These are phyloP conservation scores for Spinellus fusiger DNA, from an alignment of 192 early-diverging fungal species.

Conservation along the genomic window DNA sequence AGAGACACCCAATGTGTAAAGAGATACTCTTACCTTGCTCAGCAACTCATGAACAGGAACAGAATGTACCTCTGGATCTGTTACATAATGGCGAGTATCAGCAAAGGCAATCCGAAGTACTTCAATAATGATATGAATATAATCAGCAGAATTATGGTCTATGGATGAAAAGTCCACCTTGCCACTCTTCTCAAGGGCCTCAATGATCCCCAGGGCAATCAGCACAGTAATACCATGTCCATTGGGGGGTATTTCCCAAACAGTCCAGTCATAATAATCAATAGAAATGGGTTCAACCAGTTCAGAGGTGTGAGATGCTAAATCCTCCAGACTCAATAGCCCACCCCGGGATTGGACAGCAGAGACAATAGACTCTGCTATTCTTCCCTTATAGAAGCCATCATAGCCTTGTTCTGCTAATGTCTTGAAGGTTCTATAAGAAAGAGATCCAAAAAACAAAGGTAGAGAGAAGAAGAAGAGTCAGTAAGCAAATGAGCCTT, in stretches of 20 bases:
- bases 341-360: constrained; percentile 47
- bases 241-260: constrained; percentile 75
- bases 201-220: constrained; percentile 62
- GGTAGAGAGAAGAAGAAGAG: not conserved
- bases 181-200: constrained; percentile 41
- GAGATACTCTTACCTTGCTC: constrained; percentile 27
- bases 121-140: constrained; percentile 67
- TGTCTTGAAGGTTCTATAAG: constrained; percentile 40
- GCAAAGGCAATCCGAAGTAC: constrained; percentile 71
- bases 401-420: constrained; percentile 56
- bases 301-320: constrained; percentile 46
- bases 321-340: constrained; percentile 59
- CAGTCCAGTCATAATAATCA: constrained; percentile 49
- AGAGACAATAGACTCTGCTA: constrained; percentile 62
- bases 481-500: not conserved
- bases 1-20: not conserved
- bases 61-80: constrained; percentile 52
- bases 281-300: constrained; percentile 54
- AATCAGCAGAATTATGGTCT: constrained; percentile 50
- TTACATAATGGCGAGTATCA: constrained; percentile 58
- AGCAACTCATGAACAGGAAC: constrained; percentile 51
- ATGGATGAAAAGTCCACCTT: constrained; percentile 35
- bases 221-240: constrained; percentile 68
- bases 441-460: not conserved
- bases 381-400: constrained; percentile 64